These are phyloP conservation scores for Clonostachys sp. DNA, from an alignment of 2,329 filamentous ascomycete species.

Conservation along the genomic window DNA sequence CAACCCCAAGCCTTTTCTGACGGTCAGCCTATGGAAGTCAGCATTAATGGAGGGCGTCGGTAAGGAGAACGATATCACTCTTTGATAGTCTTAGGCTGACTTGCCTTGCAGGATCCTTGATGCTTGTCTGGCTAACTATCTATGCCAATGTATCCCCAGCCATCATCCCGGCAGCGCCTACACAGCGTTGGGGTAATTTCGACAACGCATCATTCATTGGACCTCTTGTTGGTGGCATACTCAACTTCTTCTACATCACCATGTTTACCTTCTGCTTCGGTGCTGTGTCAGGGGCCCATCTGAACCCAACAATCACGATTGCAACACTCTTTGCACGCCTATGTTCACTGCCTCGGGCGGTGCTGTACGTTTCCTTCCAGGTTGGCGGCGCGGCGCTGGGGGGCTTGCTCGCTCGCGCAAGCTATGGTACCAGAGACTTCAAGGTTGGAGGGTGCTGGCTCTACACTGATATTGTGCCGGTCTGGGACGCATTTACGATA, in stretches of 20 bases:
- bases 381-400: slow-evolving; percentile 32
- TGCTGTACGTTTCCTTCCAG: slow-evolving; percentile 46
- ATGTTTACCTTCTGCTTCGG: slow-evolving; percentile 45
- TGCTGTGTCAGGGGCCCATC: slow-evolving; percentile 44
- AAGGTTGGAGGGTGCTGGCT: slow-evolving; percentile 21
- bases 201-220: slow-evolving; percentile 18
- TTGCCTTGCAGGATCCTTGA: not conserved
- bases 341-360: slow-evolving; percentile 39
- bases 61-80: not conserved
- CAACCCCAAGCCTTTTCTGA: not conserved
- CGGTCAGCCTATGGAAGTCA: not conserved
- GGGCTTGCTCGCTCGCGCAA: slow-evolving; percentile 11
- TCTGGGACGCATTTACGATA: slow-evolving; percentile 31
- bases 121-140: slow-evolving; percentile 12
- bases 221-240: slow-evolving; percentile 18
- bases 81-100: no score
- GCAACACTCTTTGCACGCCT: slow-evolving; percentile 46
- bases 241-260: slow-evolving; percentile 27
- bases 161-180: slow-evolving; percentile 6
- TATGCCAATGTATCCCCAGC: slow-evolving; percentile 9
- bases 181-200: slow-evolving; percentile 8
- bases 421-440: slow-evolving; percentile 19
- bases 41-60: slow-evolving; percentile 3
- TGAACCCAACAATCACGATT: slow-evolving; percentile 50
- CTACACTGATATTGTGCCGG: slow-evolving; percentile 12